Evolutionary conservation across 257 asterid species (phyloP).

Genomic region (Salvia splendens): DNA sequence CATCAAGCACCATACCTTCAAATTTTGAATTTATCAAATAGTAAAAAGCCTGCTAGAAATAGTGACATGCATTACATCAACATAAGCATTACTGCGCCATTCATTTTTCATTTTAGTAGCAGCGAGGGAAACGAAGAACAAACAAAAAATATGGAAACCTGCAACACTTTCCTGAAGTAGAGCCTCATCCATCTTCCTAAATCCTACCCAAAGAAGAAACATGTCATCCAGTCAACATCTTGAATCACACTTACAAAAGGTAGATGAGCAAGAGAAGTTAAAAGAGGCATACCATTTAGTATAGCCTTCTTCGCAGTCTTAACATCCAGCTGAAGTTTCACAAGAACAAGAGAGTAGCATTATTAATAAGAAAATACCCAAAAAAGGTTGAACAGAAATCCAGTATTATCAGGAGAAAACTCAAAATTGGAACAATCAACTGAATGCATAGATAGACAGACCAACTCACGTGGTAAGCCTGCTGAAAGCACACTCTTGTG

Average conservation of each 20-base stretch:
- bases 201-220: constrained; percentile 46
- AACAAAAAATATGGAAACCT: constrained; percentile 49
- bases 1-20: constrained; percentile 11
- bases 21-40: neutral
- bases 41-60: constrained; percentile 3
- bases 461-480: constrained; percentile 99
- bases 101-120: constrained; percentile 10
- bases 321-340: constrained; percentile 75
- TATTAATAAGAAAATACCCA: constrained; percentile 14
- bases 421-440: constrained; percentile 24
- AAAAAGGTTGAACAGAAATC: constrained; percentile 24
- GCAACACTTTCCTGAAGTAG: constrained; percentile 75
- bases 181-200: constrained; percentile 74
- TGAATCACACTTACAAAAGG: constrained; percentile 5
- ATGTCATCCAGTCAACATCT: neutral
- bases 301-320: constrained; percentile 79
- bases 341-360: constrained; percentile 23
- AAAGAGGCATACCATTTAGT: constrained; percentile 57
- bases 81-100: neutral
- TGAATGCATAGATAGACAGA: constrained; percentile 63
- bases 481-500: constrained; percentile 77
- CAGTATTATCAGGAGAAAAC: neutral
- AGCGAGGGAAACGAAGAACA: constrained; percentile 13
- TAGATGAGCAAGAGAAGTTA: neutral
- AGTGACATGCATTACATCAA: neutral